Evolutionary conservation across 116 monocot genomes (phyloP), one percentile per base, ranked within the genome.

Genomic region (Dioscorea cayenensis): DNA sequence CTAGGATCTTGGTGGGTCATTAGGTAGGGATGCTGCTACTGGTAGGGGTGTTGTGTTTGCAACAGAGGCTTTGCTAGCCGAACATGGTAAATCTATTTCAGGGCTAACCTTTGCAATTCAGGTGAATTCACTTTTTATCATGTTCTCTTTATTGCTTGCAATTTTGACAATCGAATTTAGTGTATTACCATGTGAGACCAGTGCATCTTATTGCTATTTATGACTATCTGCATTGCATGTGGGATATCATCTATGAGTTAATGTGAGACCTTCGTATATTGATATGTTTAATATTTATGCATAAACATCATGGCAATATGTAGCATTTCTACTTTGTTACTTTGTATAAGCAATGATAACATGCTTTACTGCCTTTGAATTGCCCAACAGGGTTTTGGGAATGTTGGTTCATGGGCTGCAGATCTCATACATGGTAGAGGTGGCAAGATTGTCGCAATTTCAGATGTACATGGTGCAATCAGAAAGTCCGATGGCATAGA

Each of bases 11-110:
- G 95, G 95, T 59, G 91, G 95, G 58, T 95, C 95, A 21, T 72
- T 95, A 60, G 95, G 95, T 65, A 86, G 95, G 65, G 91, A 95
- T 51, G 89, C 95, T 69, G 91, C 95, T 51, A 89, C 95, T n/a
- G 95, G 95, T 63, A 76, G 91, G 68, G 95, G 95, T 59, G 89
- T 91, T 37, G 79, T 95, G 14, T 89, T 83, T 72, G 91, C 95
- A 23, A 83, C 91, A 3, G 91, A 95, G 69, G 77, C 89, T 72
- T 76, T 95, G 27, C 67, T 95, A 66, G 91, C 83, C 70, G 91
- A 95, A 60, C 55, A 87, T 71, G 86, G 85, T 6, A 89, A 95
- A 63, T 89, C 87, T 7, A 83, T 95, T 74, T 68, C 84, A 65
- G 95, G 89, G 49, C 71, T 83, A 51, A 91, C 86, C 8, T 95